Evolutionary conservation across 768 basidiomycete species (phyloP), one percentile per base, ranked within the genome.

Genomic region (Auricularia cornea): DNA sequence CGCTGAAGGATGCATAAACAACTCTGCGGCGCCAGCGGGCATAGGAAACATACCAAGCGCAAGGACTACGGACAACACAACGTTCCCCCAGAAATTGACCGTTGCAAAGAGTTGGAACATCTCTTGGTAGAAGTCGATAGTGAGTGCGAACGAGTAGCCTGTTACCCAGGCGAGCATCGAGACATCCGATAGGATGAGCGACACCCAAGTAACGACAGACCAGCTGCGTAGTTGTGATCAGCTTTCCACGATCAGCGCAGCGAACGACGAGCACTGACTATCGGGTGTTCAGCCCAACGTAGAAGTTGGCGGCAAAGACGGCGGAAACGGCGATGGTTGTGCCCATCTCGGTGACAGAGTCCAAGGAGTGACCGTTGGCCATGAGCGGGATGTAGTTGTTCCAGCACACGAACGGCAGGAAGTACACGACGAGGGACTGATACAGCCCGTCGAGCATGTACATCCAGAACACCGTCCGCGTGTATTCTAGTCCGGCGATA

Each of bases 401-500:
- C 87, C 90, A 91, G n/a, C 81, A 83, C 51, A 85, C 72, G 72
- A 84, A 97, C 0, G 95, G 92, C 69, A 98, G 80, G 78, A 89
- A 95, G 77, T 88, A 94, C 31, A 94, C 84, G 64, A 92, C 83
- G 0, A 78, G 84, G 0, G 94, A 96, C 71, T 98, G 96, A 74
- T 97, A 98, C 38, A 98, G 75, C 30, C 95, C 95, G 72, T 98
- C 96, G 10, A 84, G 72, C 91, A 98, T 97, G 76, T 94, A 97
- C 62, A 88, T 71, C 93, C 94, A 98, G 77, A 98, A 98, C 76
- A 92, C 94, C 60, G 78, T 66, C 10, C 92, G 85, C 18, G 94
- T 97, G 75, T 97, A 98, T 69, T 97, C 96, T 18, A 95, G 79
- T 26, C 95, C 94, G 18, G 88, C 85, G 66, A 98, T 97, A 30